These are phyloP conservation scores for Chrysosporium queenslandicum DNA, from an alignment of 2,329 filamentous ascomycete species.

Conservation along the genomic window DNA sequence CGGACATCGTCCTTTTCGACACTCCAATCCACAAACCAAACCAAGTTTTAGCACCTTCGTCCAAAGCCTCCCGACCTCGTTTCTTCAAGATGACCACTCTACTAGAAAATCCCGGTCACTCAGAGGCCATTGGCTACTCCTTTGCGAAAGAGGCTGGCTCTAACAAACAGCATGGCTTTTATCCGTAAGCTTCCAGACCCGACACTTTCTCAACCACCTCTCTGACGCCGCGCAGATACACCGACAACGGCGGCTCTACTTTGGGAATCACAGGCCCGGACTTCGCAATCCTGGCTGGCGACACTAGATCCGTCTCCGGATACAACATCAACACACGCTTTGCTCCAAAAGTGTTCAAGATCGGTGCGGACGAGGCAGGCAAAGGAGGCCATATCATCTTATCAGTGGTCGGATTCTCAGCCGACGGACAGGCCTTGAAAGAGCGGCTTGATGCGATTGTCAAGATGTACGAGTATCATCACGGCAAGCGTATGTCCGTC, in stretches of 20 bases:
- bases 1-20: background rate
- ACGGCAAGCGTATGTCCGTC: conserved; percentile 91
- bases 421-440: conserved; percentile 86
- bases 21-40: background rate
- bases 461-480: conserved; percentile 98
- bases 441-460: conserved; percentile 88
- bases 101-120: conserved; percentile 42
- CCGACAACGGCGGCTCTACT: conserved; percentile 94
- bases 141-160: conserved; percentile 46
- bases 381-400: conserved; percentile 78
- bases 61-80: background rate
- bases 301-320: conserved; percentile 88
- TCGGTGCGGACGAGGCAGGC: conserved; percentile 80
- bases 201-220: background rate
- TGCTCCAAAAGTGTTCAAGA: conserved; percentile 92
- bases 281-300: conserved; percentile 93
- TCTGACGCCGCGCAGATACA: conserved; percentile 49
- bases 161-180: conserved; percentile 66
- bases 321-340: conserved; percentile 99
- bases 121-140: conserved; percentile 49
- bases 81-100: conserved; percentile 44
- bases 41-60: background rate
- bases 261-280: conserved; percentile 87
- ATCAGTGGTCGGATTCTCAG: conserved; percentile 90
- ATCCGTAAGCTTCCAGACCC: conserved; percentile 56